A percentile compares a stretch with the other conserved stretches of the same genome.
phyloP scores from a whole-genome alignment of 768 basidiomycete species.

The Gautieria morchelliformis region DNA sequence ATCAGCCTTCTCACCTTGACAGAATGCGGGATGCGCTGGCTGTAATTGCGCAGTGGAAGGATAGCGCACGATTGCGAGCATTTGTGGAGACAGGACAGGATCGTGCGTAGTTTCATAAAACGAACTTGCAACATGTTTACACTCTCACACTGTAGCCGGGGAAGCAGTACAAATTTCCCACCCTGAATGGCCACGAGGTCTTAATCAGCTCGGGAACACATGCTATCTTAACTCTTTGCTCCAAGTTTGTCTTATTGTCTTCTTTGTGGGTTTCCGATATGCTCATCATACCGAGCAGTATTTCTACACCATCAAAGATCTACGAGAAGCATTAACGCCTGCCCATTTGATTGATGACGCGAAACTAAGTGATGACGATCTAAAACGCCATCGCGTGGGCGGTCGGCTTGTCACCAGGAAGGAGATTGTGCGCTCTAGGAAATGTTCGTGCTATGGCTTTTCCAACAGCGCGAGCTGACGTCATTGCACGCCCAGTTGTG shows the following conservation, averaged over 20 bases:
- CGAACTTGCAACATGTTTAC: not conserved
- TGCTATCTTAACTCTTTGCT: constrained; percentile 79
- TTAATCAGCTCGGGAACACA: constrained; percentile 84
- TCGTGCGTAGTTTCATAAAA: constrained; percentile 42
- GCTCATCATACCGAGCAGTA: constrained; percentile 41
- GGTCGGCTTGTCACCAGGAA: constrained; percentile 72
- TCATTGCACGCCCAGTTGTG: constrained; percentile 46
- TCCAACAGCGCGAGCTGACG: constrained; percentile 8
- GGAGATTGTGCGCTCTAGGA: constrained; percentile 76
- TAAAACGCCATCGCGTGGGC: constrained; percentile 79
- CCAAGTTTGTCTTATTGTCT: constrained; percentile 35
- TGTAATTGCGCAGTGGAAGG: constrained; percentile 65
- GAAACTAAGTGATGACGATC: constrained; percentile 70
- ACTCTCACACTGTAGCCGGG: constrained; percentile 39
- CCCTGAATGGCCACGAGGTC: constrained; percentile 69
- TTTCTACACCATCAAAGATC: constrained; percentile 91
- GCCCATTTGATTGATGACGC: constrained; percentile 50
- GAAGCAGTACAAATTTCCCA: constrained; percentile 43
- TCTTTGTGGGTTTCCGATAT: not conserved
- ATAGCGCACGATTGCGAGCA: constrained; percentile 60
- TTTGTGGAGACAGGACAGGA: constrained; percentile 61
- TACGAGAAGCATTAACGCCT: constrained; percentile 64
- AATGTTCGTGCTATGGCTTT: constrained; percentile 44
- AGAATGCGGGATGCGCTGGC: constrained; percentile 64
- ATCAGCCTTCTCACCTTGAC: constrained; percentile 55